phyloP scores from a whole-genome alignment of 345 rosid genomes.

The Eucalyptus polyanthemos region DNA sequence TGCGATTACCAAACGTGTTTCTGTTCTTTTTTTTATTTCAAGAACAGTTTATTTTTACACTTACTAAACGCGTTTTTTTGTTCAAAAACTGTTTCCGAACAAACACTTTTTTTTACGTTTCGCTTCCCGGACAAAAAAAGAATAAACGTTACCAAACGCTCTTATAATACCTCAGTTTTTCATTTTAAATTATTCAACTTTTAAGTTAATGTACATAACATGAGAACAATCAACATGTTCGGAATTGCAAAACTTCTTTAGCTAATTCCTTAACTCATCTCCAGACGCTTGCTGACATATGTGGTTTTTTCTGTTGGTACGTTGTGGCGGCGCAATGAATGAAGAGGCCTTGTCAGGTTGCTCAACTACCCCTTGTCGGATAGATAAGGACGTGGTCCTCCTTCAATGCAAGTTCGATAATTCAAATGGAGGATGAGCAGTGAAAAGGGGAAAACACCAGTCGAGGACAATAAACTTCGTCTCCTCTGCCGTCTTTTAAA shows the following conservation, averaged over 20 bases:
- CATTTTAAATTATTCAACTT: neutral
- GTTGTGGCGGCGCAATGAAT: neutral
- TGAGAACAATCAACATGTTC: neutral
- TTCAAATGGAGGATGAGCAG: neutral
- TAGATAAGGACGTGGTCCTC: too few species aligned
- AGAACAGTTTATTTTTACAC: too few species aligned
- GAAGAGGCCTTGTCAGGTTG: neutral
- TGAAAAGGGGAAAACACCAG: neutral
- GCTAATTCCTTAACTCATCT: neutral
- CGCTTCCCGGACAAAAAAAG: too few species aligned
- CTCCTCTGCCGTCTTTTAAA: neutral
- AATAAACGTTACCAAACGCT: too few species aligned
- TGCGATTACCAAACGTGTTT: too few species aligned
- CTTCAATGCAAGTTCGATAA: neutral
- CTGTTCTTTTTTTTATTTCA: too few species aligned
- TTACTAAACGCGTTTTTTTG: too few species aligned
- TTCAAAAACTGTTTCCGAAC: too few species aligned
- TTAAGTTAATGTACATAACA: neutral
- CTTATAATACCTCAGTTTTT: neutral
- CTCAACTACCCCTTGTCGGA: neutral
- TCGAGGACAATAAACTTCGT: neutral
- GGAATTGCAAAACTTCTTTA: neutral
- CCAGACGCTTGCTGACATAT: neutral
- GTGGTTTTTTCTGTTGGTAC: neutral
- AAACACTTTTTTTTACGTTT: too few species aligned